phyloP scores from a whole-genome alignment of 2,329 filamentous ascomycete genomes.

The Ophiocordyceps polyrhachis-furcata region DNA sequence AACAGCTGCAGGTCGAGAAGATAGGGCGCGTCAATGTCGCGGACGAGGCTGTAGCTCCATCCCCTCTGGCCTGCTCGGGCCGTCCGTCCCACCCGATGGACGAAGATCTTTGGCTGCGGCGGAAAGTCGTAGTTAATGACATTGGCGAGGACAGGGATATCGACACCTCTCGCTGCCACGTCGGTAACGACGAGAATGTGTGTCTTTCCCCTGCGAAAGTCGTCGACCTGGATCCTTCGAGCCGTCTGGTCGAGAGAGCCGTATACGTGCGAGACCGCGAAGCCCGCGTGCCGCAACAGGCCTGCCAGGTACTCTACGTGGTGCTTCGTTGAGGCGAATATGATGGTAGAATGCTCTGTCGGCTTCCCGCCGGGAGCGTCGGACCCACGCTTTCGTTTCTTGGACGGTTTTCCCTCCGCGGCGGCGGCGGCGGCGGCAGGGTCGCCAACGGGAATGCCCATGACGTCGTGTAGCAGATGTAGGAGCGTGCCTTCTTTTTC shows the following conservation, averaged over 20 bases:
- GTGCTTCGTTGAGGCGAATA: conserved; percentile 91
- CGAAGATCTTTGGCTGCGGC: conserved; percentile 87
- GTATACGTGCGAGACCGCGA: conserved; percentile 84
- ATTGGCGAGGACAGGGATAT: conserved; percentile 89
- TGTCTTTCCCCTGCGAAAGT: conserved; percentile 67
- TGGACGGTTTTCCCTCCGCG: conserved; percentile 28
- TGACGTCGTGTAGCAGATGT: conserved; percentile 76
- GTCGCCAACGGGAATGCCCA: conserved; percentile 63
- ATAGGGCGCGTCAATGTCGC: conserved; percentile 78
- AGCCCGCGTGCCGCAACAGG: conserved; percentile 65
- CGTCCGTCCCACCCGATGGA: conserved; percentile 90
- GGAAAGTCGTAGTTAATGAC: conserved; percentile 99
- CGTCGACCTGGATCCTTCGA: conserved; percentile 76
- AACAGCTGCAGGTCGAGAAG: conserved; percentile 88
- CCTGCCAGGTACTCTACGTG: conserved; percentile 84
- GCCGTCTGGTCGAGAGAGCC: conserved; percentile 89
- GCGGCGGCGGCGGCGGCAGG: conserved; percentile 31
- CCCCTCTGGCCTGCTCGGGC: conserved; percentile 82
- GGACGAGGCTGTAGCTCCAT: conserved; percentile 87
- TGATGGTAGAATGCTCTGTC: conserved; percentile 79
- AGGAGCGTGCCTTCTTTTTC: conserved; percentile 90
- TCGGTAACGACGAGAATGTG: conserved; percentile 94
- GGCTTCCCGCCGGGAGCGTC: conserved; percentile 43
- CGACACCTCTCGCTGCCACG: conserved; percentile 89
- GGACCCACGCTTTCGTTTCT: conserved; percentile 52